phyloP scores from a whole-genome alignment of 1,284 basidiomycete genomes.

The Pterulicium gracile region DNA sequence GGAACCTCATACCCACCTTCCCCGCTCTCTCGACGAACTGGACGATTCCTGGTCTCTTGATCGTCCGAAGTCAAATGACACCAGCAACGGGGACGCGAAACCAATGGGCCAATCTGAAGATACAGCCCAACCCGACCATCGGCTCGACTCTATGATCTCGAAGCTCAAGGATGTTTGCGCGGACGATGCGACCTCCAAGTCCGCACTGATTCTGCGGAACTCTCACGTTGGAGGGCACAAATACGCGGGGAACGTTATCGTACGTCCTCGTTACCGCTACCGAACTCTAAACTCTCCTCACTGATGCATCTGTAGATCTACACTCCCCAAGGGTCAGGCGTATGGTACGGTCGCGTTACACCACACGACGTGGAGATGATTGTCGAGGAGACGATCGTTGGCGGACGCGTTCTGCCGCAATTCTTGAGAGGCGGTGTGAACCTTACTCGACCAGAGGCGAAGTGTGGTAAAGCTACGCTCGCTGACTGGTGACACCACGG shows the following conservation, averaged over 20 bases:
- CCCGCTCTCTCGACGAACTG: neutral
- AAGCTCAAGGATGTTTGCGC: neutral
- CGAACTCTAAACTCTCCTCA: neutral
- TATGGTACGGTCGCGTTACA: constrained; percentile 92
- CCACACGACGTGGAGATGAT: constrained; percentile 82
- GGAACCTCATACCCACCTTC: neutral
- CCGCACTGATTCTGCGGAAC: constrained; percentile 71
- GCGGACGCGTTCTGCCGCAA: constrained; percentile 73
- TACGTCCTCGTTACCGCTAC: constrained; percentile 27
- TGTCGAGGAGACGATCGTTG: constrained; percentile 78
- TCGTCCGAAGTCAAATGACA: no score
- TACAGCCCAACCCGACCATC: neutral
- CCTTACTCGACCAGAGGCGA: neutral
- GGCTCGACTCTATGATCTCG: neutral
- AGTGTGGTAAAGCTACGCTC: neutral
- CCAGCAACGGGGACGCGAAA: no score
- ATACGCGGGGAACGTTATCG: constrained; percentile 86
- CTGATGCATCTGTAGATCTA: constrained; percentile 47
- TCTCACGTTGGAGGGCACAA: constrained; percentile 90
- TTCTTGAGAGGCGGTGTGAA: constrained; percentile 42
- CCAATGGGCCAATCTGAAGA: no score
- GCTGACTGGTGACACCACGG: constrained; percentile 1
- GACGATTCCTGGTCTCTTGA: neutral
- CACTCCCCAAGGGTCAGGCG: constrained; percentile 71
- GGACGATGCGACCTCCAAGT: neutral